Base-by-base conservation (phyloP, 2,329 filamentous ascomycete genomes). In the Ceratocystiopsis sp. region DNA sequence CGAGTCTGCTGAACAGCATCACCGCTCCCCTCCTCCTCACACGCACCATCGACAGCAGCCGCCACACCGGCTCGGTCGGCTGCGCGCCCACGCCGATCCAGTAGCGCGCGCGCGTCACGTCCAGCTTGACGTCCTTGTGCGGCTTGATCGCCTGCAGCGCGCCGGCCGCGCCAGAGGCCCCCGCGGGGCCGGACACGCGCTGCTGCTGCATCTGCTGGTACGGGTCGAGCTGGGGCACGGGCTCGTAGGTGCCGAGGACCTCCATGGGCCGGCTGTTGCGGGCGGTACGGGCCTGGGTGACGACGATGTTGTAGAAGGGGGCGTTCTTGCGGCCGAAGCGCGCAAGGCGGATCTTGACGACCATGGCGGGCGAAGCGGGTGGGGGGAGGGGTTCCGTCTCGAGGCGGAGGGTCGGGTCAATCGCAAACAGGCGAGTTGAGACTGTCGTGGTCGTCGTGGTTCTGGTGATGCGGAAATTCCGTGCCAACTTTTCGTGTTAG, bases 231-330 rank as follows among this genome's bases (percentile, higher is more conserved):
- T 73, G 77, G 21, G 78, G 78, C 16, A 78, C 64, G 1, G 78
- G 78, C 55, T 83, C 75, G 63, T 83, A 83, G 38, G 78, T 82
- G 51, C 78, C 83, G 51, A 98, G 79, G 48, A 98, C 91, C 68
- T 98, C 91, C 61, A 98, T 75, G 7, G 91, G 91, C 54, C 81
- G 83, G 53, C 77, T 82, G 64, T 89, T 84, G 53, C 86, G 78
- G 35, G 91, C 87, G 37, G 86, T 84, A 51, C 85, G 93, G 32
- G 32, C 32, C 11, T 33, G 32, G 10, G 32, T 16, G 17, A n/a
- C 84, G 51, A 96, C 85, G 50, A 98, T 95, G 66, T 98, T 98
- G 72, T 94, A 98, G 54, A 95, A 81, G 3, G 91, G 89, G n/a
- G 75, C 61, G 59, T 93, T 87, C 51, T 74, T 77, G 61, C 81